Conservation (phyloP, 768 basidiomycete species). For the Sporobolomyces pararoseus region DNA sequence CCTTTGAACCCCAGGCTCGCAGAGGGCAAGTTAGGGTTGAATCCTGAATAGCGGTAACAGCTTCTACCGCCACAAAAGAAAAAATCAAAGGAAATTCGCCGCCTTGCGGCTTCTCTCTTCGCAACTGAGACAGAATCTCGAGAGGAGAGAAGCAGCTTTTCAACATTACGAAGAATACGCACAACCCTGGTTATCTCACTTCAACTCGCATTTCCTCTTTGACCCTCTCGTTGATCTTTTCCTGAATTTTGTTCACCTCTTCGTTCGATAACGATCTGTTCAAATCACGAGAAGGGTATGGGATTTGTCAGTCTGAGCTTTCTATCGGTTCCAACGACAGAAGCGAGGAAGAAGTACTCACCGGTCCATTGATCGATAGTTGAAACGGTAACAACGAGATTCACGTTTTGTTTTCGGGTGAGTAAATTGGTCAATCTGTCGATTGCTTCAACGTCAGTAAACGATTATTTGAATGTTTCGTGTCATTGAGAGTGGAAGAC, state of each 20-base stretch:
- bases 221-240: conserved; percentile 48
- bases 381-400: conserved; percentile 83
- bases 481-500: conserved; percentile 40
- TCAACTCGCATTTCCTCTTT: conserved; percentile 51
- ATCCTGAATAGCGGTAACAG: too few species aligned
- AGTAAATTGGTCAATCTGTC: conserved; percentile 80
- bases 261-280: conserved; percentile 78
- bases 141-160: too few species aligned
- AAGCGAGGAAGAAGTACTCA: conserved; percentile 45
- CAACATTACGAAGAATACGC: too few species aligned
- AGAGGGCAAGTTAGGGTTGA: too few species aligned
- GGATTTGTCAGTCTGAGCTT: too few species aligned
- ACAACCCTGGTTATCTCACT: conserved; percentile 46
- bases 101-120: too few species aligned
- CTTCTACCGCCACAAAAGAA: too few species aligned
- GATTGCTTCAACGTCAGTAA: conserved; percentile 2
- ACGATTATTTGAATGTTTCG: conserved; percentile 6
- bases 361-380: conserved; percentile 97
- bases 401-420: conserved; percentile 79
- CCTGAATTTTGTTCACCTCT: conserved; percentile 78
- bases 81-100: too few species aligned
- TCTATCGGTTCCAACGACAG: conserved; percentile 36
- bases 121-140: too few species aligned
- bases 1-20: too few species aligned
- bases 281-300: too few species aligned